Evolutionary conservation across 2,329 filamentous ascomycete species (phyloP), one percentile per base, ranked within the genome.

Genomic region (Monosporascus ibericus): DNA sequence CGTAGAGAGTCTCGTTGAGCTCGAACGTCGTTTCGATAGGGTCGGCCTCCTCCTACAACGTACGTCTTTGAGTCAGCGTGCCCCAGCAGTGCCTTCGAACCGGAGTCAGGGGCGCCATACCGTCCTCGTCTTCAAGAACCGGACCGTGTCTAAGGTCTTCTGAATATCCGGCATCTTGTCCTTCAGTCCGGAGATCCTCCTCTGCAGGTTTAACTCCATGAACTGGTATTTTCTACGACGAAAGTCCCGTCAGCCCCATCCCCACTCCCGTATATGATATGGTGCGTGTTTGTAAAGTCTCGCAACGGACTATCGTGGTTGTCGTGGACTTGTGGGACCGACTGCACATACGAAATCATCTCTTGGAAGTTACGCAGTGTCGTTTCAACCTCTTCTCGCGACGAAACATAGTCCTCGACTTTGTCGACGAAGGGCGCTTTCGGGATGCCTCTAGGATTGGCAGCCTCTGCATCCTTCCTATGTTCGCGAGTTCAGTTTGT

Each of bases 131-230:
- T 89, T 87, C 56, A 99, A 69, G 65, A 97, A 97, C 53, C 78
- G 80, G 48, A 97, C 92, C 18, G 90, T 94, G 55, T 97, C 92
- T 54, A 97, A 74, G 1, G 94, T 97, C 78, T 96, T 96, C 65
- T 90, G 86, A 59, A 99, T 97, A 69, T 99, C 94, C 0, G 94
- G 94, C 60, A 99, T 91, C 76, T 97, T 99, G 66, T 96, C 92
- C 65, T 86, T 88, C 52, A 99, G 75, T 2, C 92, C 91, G 4
- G 80, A 78, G 50, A 88, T 86, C 47, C 94, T 83, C 58, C 90
- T 82, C 70, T 95, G 87, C 54, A 94, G 88, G 71, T 96, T 97
- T 68, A 87, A 78, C 74, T 97, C 91, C 94, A 99, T 99, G 75
- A 97, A 99, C 71, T 97, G 94, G 76, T 99, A 99, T 80, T 99